Conservation (phyloP, 768 basidiomycete genomes). For the Rhizopogon roseolus region DNA sequence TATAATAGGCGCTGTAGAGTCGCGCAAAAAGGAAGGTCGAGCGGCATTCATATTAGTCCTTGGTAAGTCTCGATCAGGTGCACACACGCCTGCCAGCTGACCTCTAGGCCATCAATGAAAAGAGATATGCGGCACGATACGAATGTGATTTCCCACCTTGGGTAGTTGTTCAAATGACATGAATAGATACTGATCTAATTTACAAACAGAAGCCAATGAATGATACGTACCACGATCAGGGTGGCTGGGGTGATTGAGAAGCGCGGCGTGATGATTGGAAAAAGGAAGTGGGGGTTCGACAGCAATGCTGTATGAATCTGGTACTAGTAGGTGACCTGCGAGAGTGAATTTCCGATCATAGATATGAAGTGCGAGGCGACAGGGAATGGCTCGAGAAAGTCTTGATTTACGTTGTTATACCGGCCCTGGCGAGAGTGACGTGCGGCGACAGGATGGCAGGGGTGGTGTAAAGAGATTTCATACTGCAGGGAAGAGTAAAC, state of each 20-base stretch:
- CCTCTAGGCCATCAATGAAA: conserved; percentile 17
- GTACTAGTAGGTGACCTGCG: conserved; percentile 7
- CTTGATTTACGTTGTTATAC: conserved; percentile 21
- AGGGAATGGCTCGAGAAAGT: conserved; percentile 4
- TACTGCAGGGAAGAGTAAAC: conserved; percentile 9
- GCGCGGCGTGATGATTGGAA: conserved; percentile 6
- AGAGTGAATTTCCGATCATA: conserved; percentile 7
- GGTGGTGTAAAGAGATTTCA: conserved; percentile 8
- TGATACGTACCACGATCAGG: conserved; percentile 4
- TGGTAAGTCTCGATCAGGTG: conserved; percentile 5
- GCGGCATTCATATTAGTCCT: conserved; percentile 18
- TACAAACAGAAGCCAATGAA: conserved; percentile 3
- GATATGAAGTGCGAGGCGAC: conserved; percentile 3
- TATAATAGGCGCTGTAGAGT: conserved; percentile 14
- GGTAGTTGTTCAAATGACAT: conserved; percentile 5
- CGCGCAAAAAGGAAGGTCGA: conserved; percentile 23
- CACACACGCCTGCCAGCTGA: conserved; percentile 12
- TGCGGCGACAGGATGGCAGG: conserved; percentile 8
- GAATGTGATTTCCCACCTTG: conserved; percentile 6
- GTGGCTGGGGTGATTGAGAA: conserved; percentile 22
- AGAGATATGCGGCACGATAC: conserved; percentile 7
- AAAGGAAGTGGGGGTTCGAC: conserved; percentile 7
- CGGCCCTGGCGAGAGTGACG: conserved; percentile 7
- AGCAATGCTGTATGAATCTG: conserved; percentile 10
- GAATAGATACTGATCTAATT: conserved; percentile 8